Evolutionary conservation across 148 eudicot genomes (phyloP).

Genomic region (Arbutus unedo): DNA sequence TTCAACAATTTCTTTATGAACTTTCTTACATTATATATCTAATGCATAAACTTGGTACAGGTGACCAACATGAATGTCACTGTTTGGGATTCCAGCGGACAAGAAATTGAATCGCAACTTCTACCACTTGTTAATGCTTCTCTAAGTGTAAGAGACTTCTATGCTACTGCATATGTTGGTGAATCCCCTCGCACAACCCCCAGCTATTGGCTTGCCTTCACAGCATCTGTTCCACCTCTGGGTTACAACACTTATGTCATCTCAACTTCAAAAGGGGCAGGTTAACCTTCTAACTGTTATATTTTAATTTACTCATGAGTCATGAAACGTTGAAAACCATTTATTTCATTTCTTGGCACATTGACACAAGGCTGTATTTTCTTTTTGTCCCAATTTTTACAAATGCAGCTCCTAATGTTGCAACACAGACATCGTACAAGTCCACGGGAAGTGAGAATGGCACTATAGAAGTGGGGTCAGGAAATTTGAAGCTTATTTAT

Average conservation of each 20-base stretch:
- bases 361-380: conserved; percentile 8
- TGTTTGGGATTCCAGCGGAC: conserved; percentile 69
- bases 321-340: background rate
- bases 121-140: conserved; percentile 60
- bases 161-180: conserved; percentile 63
- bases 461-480: conserved; percentile 69
- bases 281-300: conserved; percentile 29
- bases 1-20: background rate
- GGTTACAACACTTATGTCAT: conserved; percentile 81
- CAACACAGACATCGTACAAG: conserved; percentile 27
- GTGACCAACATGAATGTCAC: conserved; percentile 48
- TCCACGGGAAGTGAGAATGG: conserved; percentile 27
- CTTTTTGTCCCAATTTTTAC: conserved; percentile 7
- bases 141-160: conserved; percentile 44
- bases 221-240: conserved; percentile 81
- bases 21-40: background rate
- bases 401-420: conserved; percentile 43
- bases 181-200: conserved; percentile 34
- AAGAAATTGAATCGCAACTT: conserved; percentile 68
- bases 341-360: background rate
- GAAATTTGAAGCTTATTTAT: conserved; percentile 69
- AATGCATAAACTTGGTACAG: conserved; percentile 33
- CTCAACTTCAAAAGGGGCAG: conserved; percentile 44
- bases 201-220: conserved; percentile 83
- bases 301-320: conserved; percentile 7